These are phyloP conservation scores for Rhizoclosmatium globosum DNA, from an alignment of 192 early-diverging fungal genomes.

Conservation along the genomic window DNA sequence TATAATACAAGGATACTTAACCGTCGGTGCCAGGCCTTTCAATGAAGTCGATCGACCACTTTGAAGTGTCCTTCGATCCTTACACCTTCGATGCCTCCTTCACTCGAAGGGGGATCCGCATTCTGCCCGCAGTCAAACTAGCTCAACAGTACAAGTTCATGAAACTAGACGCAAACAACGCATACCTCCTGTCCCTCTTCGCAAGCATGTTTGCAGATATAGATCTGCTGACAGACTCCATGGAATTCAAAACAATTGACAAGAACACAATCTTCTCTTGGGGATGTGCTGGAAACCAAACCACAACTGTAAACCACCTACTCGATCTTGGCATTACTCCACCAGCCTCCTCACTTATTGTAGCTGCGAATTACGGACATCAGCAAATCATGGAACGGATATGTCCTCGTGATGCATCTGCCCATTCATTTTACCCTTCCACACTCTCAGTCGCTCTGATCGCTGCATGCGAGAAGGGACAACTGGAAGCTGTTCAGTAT, in stretches of 20 bases:
- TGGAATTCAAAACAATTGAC: not conserved
- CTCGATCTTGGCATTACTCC: not conserved
- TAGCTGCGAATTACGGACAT: conserved; percentile 3
- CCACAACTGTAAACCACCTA: not conserved
- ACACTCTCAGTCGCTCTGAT: conserved; percentile 22
- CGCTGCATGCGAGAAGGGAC: conserved; percentile 19
- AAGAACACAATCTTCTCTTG: conserved; percentile 4
- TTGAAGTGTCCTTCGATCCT: conserved; percentile 25
- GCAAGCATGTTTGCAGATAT: conserved; percentile 9
- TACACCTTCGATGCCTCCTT: conserved; percentile 1
- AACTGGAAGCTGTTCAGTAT: not conserved
- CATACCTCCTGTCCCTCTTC: conserved; percentile 7
- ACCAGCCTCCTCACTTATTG: conserved; percentile 18
- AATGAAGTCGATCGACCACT: conserved; percentile 22
- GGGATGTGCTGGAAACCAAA: conserved; percentile 3
- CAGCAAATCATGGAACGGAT: not conserved
- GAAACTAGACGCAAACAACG: not conserved
- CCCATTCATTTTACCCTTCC: conserved; percentile 15
- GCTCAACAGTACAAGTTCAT: conserved; percentile 2
- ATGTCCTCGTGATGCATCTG: not conserved
- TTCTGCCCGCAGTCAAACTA: conserved; percentile 19
- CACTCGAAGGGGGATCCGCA: not conserved
- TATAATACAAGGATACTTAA: not conserved
- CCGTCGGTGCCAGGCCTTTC: not conserved
- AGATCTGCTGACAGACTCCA: not conserved